Evolutionary conservation across 2,329 filamentous ascomycete genomes (phyloP).

Genomic region (Kalmusia sp.): DNA sequence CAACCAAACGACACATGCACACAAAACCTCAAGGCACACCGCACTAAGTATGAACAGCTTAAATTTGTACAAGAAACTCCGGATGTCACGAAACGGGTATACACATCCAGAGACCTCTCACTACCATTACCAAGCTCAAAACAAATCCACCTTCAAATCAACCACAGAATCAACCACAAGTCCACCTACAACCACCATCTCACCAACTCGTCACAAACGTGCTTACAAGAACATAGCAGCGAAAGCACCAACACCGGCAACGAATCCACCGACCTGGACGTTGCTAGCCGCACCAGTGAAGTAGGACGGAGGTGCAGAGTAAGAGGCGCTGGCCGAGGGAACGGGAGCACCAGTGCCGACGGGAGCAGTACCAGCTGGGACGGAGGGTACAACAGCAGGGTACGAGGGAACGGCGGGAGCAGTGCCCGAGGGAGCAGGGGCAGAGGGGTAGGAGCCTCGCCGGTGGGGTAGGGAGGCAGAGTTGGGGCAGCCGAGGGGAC

Average conservation of each 20-base stretch:
- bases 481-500: constrained; percentile 20
- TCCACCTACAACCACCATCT: background rate
- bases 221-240: constrained; percentile 46
- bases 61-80: constrained; percentile 5
- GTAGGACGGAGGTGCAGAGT: constrained; percentile 26
- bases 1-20: too few species aligned
- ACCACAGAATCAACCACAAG: too few species aligned
- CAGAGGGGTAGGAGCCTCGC: constrained; percentile 5
- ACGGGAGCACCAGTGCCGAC: constrained; percentile 29
- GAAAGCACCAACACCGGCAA: constrained; percentile 44
- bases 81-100: background rate
- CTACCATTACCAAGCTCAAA: background rate
- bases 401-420: constrained; percentile 1
- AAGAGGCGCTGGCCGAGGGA: constrained; percentile 30
- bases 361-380: constrained; percentile 19
- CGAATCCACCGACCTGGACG: constrained; percentile 37
- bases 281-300: constrained; percentile 43
- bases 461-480: constrained; percentile 37
- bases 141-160: background rate
- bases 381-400: constrained; percentile 8
- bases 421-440: background rate
- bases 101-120: constrained; percentile 6
- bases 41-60: background rate
- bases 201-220: background rate
- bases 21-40: too few species aligned